These are phyloP conservation scores for Vaccinium darrowii DNA, from an alignment of 148 eudicot species.

Conservation along the genomic window DNA sequence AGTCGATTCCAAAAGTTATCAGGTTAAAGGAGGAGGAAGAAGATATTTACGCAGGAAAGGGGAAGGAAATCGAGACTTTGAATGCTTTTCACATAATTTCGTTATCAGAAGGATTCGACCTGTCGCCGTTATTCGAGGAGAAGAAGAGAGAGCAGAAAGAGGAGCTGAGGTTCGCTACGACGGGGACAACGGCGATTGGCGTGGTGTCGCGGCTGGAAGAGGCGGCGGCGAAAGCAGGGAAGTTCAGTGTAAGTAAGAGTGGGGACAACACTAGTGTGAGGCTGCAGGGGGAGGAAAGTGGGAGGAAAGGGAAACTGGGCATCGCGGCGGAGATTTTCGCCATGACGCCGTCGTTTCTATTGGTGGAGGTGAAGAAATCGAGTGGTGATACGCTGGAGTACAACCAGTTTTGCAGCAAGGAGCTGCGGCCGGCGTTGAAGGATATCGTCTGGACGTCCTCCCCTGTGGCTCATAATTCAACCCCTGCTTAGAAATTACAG, in stretches of 20 bases:
- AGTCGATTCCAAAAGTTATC: constrained; percentile 22
- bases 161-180: constrained; percentile 44
- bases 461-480: not conserved
- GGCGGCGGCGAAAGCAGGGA: constrained; percentile 41
- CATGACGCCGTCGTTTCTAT: constrained; percentile 36
- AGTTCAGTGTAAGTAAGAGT: constrained; percentile 38
- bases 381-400: constrained; percentile 55
- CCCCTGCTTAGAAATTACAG: not conserved
- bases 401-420: constrained; percentile 49
- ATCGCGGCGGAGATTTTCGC: constrained; percentile 49
- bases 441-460: constrained; percentile 46
- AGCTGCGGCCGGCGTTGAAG: constrained; percentile 54
- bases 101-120: constrained; percentile 43
- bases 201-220: constrained; percentile 43
- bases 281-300: constrained; percentile 37
- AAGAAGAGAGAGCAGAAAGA: constrained; percentile 29
- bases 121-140: constrained; percentile 46
- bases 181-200: constrained; percentile 25
- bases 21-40: constrained; percentile 11
- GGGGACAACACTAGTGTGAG: constrained; percentile 27
- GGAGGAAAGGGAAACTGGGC: constrained; percentile 49
- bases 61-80: constrained; percentile 29
- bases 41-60: not conserved
- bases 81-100: constrained; percentile 54
- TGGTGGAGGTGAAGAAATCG: constrained; percentile 53